Base-by-base conservation (phyloP, 208 protist species). In the Crithidia thermophila region DNA sequence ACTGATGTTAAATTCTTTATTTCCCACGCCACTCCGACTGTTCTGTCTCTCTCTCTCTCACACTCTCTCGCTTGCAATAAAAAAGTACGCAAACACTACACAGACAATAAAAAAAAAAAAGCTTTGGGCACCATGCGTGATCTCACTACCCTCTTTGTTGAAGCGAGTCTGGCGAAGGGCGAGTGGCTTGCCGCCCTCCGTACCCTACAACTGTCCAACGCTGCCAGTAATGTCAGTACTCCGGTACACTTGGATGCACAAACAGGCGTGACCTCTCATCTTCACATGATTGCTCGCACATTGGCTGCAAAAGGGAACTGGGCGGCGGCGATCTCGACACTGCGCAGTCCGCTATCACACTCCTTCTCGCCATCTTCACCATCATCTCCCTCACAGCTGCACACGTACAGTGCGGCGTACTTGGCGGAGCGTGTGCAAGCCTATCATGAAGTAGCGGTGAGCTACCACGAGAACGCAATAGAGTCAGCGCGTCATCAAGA, bases 101-200 rank as follows among this genome's bases (percentile, higher is more conserved):
- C 8, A 28, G 33, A 33, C 14, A 18, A 23, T 5, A 28, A 40
- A 51, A 63, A 9, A 25, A n/a, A n/a, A n/a, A n/a, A n/a, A n/a
- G n/a, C n/a, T n/a, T n/a, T n/a, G n/a, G n/a, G n/a, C n/a, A n/a
- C n/a, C n/a, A 67, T 70, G 61, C 64, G 63, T 3, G 72, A 75
- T 60, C 27, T 78, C 9, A 14, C 61, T 3, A 64, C 57, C 5
- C 65, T 77, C 37, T 72, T 72, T 37, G 59, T 77, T 11, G 71
- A 69, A 23, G 61, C 69, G 42, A 75, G 69, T 39, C 30, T 75
- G 20, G 60, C 61, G 18, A 68, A 75, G 25, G 69, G 69, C 0
- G 69, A 75, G 55, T 75, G 69, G 69, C 52, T 58, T 3, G 69
- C 55, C 25, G 69, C 69, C 21, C 69, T 75, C 46, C 42, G 34